Percentiles rank a stretch among this genome's conserved stretches.
Conservation (phyloP, 129 eudicot species). For the Pittosporum tobira region DNA sequence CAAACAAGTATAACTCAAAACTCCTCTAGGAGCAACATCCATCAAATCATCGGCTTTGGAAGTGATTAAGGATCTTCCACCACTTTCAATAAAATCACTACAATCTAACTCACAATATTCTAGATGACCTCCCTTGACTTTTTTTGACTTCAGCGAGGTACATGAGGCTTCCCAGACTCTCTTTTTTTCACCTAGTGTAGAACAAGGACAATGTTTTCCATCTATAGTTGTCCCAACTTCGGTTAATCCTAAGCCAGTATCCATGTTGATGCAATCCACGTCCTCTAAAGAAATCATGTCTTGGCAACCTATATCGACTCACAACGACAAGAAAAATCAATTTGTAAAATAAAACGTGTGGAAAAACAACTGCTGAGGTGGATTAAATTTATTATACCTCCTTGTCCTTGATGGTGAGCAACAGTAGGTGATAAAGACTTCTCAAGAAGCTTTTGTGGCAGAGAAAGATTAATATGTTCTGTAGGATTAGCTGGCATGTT, state of each 20-base stretch:
- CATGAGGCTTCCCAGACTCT: conserved; percentile 79
- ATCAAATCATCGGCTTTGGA: conserved; percentile 10
- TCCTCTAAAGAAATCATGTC: conserved; percentile 28
- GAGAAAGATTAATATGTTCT: conserved; percentile 16
- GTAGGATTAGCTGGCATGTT: conserved; percentile 23
- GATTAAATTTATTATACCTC: background rate
- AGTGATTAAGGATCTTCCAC: conserved; percentile 22
- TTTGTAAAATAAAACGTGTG: no score
- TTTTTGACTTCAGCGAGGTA: conserved; percentile 78
- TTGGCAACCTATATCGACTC: conserved; percentile 23
- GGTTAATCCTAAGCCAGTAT: conserved; percentile 15
- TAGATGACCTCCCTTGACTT: conserved; percentile 71
- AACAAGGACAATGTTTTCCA: conserved; percentile 33
- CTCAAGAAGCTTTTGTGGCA: conserved; percentile 27
- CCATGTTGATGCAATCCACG: conserved; percentile 11
- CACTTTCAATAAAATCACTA: conserved; percentile 18
- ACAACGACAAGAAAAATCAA: conserved; percentile 4
- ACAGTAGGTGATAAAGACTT: conserved; percentile 17
- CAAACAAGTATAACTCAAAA: conserved; percentile 1
- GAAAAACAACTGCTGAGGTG: background rate
- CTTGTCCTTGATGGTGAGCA: conserved; percentile 17
- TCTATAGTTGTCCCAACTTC: conserved; percentile 23
- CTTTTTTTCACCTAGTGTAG: conserved; percentile 45
- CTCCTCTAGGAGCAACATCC: conserved; percentile 18
- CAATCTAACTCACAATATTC: conserved; percentile 33